Evolutionary conservation across 768 basidiomycete genomes (phyloP).

Genomic region (Coprinellus micaceus): DNA sequence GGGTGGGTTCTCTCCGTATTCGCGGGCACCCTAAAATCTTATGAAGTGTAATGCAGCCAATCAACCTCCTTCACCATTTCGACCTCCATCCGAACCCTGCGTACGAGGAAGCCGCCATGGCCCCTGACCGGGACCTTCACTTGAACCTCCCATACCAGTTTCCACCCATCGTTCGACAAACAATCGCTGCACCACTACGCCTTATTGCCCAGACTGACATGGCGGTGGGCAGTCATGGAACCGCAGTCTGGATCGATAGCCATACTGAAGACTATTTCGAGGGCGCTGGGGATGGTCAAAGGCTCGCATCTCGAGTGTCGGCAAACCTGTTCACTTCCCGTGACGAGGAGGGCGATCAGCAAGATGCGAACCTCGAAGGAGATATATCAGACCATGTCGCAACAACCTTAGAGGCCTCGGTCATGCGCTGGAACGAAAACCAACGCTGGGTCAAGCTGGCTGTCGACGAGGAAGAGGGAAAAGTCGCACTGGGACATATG

Average conservation of each 20-base stretch:
- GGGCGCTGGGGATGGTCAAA: slow-evolving; percentile 50
- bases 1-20: slow-evolving; percentile 29
- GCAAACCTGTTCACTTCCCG: slow-evolving; percentile 15
- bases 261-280: slow-evolving; percentile 50
- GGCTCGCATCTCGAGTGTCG: slow-evolving; percentile 41
- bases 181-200: slow-evolving; percentile 53
- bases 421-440: slow-evolving; percentile 42
- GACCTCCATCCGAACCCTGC: slow-evolving; percentile 41
- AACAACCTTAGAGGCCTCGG: slow-evolving; percentile 32
- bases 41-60: slow-evolving; percentile 35
- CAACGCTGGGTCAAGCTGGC: slow-evolving; percentile 49
- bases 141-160: slow-evolving; percentile 46
- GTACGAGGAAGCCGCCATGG: background rate
- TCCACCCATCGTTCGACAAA: slow-evolving; percentile 32
- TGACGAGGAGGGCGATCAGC: slow-evolving; percentile 5
- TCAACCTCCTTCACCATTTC: slow-evolving; percentile 66
- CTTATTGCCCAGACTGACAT: slow-evolving; percentile 53
- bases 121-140: slow-evolving; percentile 14
- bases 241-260: slow-evolving; percentile 63
- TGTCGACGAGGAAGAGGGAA: slow-evolving; percentile 46
- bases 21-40: background rate
- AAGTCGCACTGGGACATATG: slow-evolving; percentile 39
- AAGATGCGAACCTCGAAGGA: slow-evolving; percentile 19
- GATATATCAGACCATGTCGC: slow-evolving; percentile 22
- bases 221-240: slow-evolving; percentile 54